Evolutionary conservation across 805 yeast genomes (phyloP).

Genomic region (Wickerhamiella bombiphila): DNA sequence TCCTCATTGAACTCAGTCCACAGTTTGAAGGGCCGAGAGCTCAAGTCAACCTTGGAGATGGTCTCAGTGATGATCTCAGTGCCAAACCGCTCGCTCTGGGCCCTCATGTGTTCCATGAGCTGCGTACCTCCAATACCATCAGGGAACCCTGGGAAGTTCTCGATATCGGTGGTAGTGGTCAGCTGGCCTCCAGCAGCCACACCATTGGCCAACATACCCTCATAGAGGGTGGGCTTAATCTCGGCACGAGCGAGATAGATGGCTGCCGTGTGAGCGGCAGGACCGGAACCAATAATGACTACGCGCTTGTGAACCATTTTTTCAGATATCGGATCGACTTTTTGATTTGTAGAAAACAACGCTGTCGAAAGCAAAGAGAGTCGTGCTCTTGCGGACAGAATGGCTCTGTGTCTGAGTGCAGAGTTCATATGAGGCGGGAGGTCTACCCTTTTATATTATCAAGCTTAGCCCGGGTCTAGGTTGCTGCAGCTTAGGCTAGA

Average conservation of each 20-base stretch:
- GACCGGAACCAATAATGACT: constrained; percentile 69
- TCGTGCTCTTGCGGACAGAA: constrained; percentile 9
- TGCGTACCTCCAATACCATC: constrained; percentile 74
- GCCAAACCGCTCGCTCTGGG: constrained; percentile 77
- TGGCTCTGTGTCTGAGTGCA: too few relatives aligned
- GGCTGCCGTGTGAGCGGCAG: constrained; percentile 99
- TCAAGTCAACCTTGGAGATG: constrained; percentile 77
- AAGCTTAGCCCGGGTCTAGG: too few relatives aligned
- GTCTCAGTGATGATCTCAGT: constrained; percentile 93
- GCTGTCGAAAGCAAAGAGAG: constrained; percentile 14
- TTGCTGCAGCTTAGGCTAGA: too few relatives aligned
- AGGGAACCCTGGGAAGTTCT: constrained; percentile 98
- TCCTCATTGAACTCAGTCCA: constrained; percentile 97
- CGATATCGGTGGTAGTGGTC: constrained; percentile 97
- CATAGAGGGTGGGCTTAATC: constrained; percentile 81
- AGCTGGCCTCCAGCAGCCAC: constrained; percentile 98
- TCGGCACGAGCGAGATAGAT: constrained; percentile 94
- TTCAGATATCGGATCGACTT: neutral
- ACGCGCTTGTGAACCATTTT: constrained; percentile 21
- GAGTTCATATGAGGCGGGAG: too few relatives aligned
- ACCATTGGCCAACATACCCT: constrained; percentile 95
- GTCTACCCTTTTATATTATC: too few relatives aligned
- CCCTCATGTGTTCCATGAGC: constrained; percentile 88
- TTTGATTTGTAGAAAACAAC: constrained; percentile 3
- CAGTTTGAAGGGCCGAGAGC: constrained; percentile 80